phyloP scores from a whole-genome alignment of 208 protist species.

The Acanthamoeba healyi region DNA sequence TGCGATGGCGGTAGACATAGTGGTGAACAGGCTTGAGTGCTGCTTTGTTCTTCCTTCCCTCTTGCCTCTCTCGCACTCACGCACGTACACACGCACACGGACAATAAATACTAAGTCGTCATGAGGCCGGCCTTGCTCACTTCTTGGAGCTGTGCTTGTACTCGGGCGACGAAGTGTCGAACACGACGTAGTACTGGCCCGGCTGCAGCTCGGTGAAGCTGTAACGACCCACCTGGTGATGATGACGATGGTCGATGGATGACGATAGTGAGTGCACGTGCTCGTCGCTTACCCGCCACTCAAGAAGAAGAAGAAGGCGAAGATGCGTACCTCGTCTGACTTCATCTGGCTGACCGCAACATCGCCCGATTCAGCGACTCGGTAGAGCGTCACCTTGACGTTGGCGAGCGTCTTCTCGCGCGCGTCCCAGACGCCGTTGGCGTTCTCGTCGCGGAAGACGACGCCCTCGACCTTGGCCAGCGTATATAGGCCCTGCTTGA shows the following conservation, averaged over 20 bases:
- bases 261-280: not conserved
- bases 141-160: slow-evolving; percentile 70
- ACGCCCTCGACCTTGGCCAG: slow-evolving; percentile 63
- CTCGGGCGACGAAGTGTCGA: slow-evolving; percentile 59
- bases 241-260: not conserved
- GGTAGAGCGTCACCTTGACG: slow-evolving; percentile 56
- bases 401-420: not conserved
- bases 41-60: too few relatives aligned
- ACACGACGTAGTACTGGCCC: slow-evolving; percentile 64
- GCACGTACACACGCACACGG: too few relatives aligned
- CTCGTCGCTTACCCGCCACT: too few relatives aligned
- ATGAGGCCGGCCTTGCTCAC: not conserved
- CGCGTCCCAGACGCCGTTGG: slow-evolving; percentile 40
- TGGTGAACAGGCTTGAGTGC: too few relatives aligned
- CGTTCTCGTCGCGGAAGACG: slow-evolving; percentile 55
- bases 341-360: slow-evolving; percentile 52
- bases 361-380: not conserved
- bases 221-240: slow-evolving; percentile 28
- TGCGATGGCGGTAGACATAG: too few relatives aligned
- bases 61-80: too few relatives aligned
- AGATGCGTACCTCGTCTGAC: slow-evolving; percentile 13
- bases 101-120: not conserved
- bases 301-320: not conserved
- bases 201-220: slow-evolving; percentile 59
- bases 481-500: slow-evolving; percentile 50